These are phyloP conservation scores for Aspergillus luchuensis DNA, from an alignment of 2,329 filamentous ascomycete species.

Conservation along the genomic window DNA sequence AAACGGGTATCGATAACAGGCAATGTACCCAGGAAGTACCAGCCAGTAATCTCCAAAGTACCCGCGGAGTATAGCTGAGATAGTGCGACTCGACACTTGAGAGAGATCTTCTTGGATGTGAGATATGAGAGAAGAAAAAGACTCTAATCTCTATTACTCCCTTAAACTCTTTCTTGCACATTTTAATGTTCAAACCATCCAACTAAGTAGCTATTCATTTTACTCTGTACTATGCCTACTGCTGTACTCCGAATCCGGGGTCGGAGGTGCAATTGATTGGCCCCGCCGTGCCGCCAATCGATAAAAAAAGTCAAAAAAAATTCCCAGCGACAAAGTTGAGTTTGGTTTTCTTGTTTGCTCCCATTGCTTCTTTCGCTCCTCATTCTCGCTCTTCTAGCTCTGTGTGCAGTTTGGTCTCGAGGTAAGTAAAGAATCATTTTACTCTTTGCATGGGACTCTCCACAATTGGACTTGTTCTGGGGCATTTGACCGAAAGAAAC, in stretches of 20 bases:
- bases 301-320: slow-evolving; percentile 15
- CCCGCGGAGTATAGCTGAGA: too few relatives aligned
- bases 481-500: not conserved
- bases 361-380: not conserved
- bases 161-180: too few relatives aligned
- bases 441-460: not conserved
- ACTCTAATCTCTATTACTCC: too few relatives aligned
- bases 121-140: too few relatives aligned
- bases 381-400: not conserved
- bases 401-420: not conserved
- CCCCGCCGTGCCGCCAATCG: slow-evolving; percentile 17
- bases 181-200: too few relatives aligned
- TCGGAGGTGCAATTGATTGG: slow-evolving; percentile 13
- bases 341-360: not conserved
- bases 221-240: too few relatives aligned
- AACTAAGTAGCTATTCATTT: too few relatives aligned
- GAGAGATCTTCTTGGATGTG: too few relatives aligned
- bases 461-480: not conserved
- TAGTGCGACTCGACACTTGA: too few relatives aligned
- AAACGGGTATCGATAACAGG: not conserved
- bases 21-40: not conserved
- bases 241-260: slow-evolving; percentile 22
- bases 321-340: slow-evolving; percentile 3
- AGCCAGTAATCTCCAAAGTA: not conserved
- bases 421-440: not conserved